Conservation (phyloP, 352 stramenopile genomes). For the Pythium oligandrum region DNA sequence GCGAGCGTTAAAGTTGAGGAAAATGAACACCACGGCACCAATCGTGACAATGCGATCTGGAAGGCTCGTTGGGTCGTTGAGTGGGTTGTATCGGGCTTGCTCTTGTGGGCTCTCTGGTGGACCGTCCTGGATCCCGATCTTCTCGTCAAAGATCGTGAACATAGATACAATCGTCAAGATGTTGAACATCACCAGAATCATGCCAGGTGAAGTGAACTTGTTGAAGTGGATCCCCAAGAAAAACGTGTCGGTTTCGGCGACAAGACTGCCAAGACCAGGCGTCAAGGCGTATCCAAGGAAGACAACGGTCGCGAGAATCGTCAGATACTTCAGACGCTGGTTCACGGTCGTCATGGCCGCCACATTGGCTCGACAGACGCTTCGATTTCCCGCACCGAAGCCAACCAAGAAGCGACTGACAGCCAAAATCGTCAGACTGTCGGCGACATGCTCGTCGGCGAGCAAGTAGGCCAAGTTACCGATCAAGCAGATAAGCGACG, state of each 20-base stretch:
- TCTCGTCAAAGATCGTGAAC: constrained; percentile 51
- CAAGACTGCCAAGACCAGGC: constrained; percentile 60
- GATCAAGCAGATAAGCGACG: constrained; percentile 62
- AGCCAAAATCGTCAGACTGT: constrained; percentile 47
- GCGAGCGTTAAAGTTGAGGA: constrained; percentile 72
- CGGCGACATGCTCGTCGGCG: constrained; percentile 49
- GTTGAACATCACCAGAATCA: constrained; percentile 64
- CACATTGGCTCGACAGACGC: constrained; percentile 71
- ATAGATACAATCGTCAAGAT: constrained; percentile 59
- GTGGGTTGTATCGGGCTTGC: constrained; percentile 30
- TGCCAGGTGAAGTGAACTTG: constrained; percentile 62
- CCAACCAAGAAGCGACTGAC: constrained; percentile 69
- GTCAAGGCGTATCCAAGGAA: constrained; percentile 76
- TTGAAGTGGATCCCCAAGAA: constrained; percentile 67
- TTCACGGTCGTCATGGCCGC: constrained; percentile 62
- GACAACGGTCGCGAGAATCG: constrained; percentile 65
- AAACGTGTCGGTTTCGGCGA: constrained; percentile 51
- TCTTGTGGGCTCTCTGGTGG: constrained; percentile 43
- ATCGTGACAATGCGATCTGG: constrained; percentile 68
- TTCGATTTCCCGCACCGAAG: constrained; percentile 76
- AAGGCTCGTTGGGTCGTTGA: constrained; percentile 50
- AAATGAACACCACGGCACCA: constrained; percentile 71
- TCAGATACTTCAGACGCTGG: constrained; percentile 72
- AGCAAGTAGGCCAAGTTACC: constrained; percentile 78
- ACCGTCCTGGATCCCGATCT: constrained; percentile 50